A percentile compares a stretch with the other conserved stretches of the same genome.
phyloP scores from a whole-genome alignment of 2,329 filamentous ascomycete genomes.

The Hymenoscyphus fructigenus region DNA sequence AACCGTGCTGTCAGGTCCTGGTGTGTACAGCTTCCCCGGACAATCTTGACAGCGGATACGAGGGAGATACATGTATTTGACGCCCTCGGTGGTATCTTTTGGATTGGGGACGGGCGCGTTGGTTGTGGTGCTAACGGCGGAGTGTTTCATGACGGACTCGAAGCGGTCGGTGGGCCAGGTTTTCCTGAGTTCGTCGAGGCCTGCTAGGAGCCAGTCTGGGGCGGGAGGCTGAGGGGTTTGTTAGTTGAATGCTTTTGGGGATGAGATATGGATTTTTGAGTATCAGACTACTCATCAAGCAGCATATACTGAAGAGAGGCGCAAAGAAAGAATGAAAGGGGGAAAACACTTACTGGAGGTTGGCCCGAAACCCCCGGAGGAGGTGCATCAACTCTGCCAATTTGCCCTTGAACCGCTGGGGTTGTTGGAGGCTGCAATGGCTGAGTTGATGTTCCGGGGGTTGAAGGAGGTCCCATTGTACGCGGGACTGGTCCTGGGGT shows the following conservation, averaged over 20 bases:
- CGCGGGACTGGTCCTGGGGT: slow-evolving; percentile 46
- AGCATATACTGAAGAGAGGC: not conserved
- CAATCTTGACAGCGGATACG: slow-evolving; percentile 91
- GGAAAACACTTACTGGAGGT: slow-evolving; percentile 55
- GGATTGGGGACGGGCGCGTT: slow-evolving; percentile 59
- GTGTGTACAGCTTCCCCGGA: slow-evolving; percentile 89
- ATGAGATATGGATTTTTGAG: slow-evolving; percentile 13
- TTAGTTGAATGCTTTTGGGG: not conserved
- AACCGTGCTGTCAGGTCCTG: slow-evolving; percentile 79
- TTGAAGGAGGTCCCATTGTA: slow-evolving; percentile 54
- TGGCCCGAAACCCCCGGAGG: slow-evolving; percentile 55
- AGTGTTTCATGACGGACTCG: slow-evolving; percentile 89
- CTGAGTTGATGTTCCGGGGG: slow-evolving; percentile 37
- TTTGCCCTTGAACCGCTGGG: slow-evolving; percentile 50
- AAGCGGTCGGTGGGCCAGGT: slow-evolving; percentile 79
- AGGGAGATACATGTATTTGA: slow-evolving; percentile 81
- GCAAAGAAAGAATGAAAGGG: slow-evolving; percentile 33
- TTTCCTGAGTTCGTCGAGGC: slow-evolving; percentile 69
- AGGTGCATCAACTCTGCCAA: slow-evolving; percentile 67
- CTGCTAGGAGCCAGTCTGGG: slow-evolving; percentile 78
- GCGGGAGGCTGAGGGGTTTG: slow-evolving; percentile 64
- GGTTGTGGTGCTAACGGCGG: slow-evolving; percentile 71
- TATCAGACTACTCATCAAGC: not conserved
- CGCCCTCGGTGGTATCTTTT: slow-evolving; percentile 56
- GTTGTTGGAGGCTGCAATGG: slow-evolving; percentile 27